These are phyloP conservation scores for Lasiosphaeria miniovina DNA, from an alignment of 495 filamentous ascomycete species.

Conservation along the genomic window DNA sequence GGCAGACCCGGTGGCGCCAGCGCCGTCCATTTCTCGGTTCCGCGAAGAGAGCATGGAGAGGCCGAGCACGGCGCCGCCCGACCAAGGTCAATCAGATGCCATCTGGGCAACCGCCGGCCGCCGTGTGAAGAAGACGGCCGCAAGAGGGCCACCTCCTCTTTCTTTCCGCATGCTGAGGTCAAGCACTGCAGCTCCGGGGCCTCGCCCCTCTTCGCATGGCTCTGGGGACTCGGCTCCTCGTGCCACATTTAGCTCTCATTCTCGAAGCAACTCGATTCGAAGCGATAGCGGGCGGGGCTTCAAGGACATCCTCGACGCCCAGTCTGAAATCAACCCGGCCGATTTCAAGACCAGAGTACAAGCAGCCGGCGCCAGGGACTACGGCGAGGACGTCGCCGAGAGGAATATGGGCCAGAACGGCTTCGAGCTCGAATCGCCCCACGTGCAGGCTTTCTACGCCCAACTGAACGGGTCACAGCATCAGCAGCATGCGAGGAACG, in stretches of 20 bases:
- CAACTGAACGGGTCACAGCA: not conserved
- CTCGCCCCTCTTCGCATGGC: slow-evolving; percentile 18
- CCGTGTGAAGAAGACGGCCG: slow-evolving; percentile 15
- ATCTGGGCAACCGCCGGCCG: slow-evolving; percentile 7
- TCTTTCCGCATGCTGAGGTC: slow-evolving; percentile 23
- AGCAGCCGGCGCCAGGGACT: slow-evolving; percentile 46
- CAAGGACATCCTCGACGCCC: slow-evolving; percentile 53
- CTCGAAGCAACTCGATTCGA: slow-evolving; percentile 20
- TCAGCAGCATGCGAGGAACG: not conserved
- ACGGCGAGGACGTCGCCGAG: slow-evolving; percentile 56
- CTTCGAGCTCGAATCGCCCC: slow-evolving; percentile 26
- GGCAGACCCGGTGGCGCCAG: slow-evolving; percentile 26
- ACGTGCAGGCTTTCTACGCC: slow-evolving; percentile 33
- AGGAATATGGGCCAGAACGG: slow-evolving; percentile 45
- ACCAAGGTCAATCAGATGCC: slow-evolving; percentile 7
- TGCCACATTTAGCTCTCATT: slow-evolving; percentile 9
- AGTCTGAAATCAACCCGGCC: slow-evolving; percentile 44
- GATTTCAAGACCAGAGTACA: slow-evolving; percentile 45
- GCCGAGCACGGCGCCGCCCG: slow-evolving; percentile 39
- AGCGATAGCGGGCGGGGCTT: slow-evolving; percentile 25
- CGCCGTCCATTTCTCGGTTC: slow-evolving; percentile 30
- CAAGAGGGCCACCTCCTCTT: slow-evolving; percentile 24
- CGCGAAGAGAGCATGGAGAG: slow-evolving; percentile 27
- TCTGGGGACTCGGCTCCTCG: slow-evolving; percentile 14
- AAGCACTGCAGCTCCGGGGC: slow-evolving; percentile 5